phyloP scores from a whole-genome alignment of 139 green algal genomes.

The Picochlorum costavermella region DNA sequence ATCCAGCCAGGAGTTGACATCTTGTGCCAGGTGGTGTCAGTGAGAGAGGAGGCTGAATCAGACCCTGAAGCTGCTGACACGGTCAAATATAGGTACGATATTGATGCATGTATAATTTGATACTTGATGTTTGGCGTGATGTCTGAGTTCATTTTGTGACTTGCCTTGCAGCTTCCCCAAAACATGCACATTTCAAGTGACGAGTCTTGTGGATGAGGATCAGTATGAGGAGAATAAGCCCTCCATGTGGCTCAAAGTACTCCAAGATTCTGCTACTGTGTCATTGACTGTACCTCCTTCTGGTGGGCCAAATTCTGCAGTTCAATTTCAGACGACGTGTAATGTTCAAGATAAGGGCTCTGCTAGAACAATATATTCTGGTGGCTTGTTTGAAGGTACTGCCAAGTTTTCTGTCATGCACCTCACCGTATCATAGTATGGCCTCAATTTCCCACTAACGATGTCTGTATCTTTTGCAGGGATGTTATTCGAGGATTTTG shows the following conservation, averaged over 20 bases:
- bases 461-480: not conserved
- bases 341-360: not conserved
- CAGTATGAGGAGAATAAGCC: not conserved
- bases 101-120: too few species aligned
- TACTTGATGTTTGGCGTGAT: too few species aligned
- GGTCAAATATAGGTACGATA: too few species aligned
- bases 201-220: not conserved
- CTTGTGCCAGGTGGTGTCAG: too few species aligned
- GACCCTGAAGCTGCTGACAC: too few species aligned
- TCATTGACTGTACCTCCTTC: not conserved
- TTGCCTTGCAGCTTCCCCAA: not conserved
- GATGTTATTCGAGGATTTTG: not conserved
- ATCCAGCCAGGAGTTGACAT: too few species aligned
- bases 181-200: slow-evolving; percentile 1
- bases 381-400: slow-evolving; percentile 1
- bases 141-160: too few species aligned
- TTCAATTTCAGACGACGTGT: not conserved
- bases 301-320: not conserved
- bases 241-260: not conserved
- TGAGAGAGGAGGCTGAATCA: too few species aligned
- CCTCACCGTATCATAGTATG: too few species aligned
- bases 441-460: too few species aligned
- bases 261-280: not conserved
- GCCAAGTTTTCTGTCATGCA: not conserved
- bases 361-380: not conserved